Base-by-base conservation (phyloP, 495 filamentous ascomycete genomes). In the Talaromyces wortmannii region DNA sequence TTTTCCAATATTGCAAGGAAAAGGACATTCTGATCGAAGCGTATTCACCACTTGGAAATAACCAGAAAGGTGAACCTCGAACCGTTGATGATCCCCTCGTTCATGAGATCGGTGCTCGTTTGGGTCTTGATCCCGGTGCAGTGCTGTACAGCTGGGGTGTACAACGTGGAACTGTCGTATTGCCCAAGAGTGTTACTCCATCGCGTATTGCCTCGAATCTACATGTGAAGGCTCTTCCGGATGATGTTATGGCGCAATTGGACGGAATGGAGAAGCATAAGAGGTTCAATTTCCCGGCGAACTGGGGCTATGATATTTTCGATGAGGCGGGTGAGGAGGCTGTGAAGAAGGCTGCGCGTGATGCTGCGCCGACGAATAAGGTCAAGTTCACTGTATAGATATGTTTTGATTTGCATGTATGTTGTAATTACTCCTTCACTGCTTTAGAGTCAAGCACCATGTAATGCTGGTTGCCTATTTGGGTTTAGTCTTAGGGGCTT, bases 101-200 rank as follows among this genome's bases (percentile, higher is more conserved):
- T n/a, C 66, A 76, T 45, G 68, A 76, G 40, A 63, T 92, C 46
- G 80, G 81, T 0, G 77, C 82, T 63, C 88, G 89, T 64, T 74
- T 91, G 56, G 76, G 76, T 18, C 90, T 87, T 71, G 84, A 84
- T 12, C 77, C 84, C 45, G 85, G 86, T 0, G 83, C 88, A 61
- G 67, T 95, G 13, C 66, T 95, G 53, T 63, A 95, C 12, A 79
- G 88, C 16, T 96, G 91, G 91, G 89, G 86, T 60, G 64, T 95
- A 57, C 88, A 95, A 69, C 91, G 77, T 56, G 80, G 81, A 15
- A 82, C 77, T 23, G 73, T 76, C 5, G 81, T 84, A 7, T 62
- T 85, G 50, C 81, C 82, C 7, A 85, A 86, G 70, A 83, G 78
- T 63, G 78, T 83, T 11, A 85, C 80, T 1, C 72, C 78, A 3